Percentiles rank a stretch among this genome's conserved stretches.
Evolutionary conservation across 1,139 yeast species (phyloP).

Genomic region (Scheffersomyces lignicola): DNA sequence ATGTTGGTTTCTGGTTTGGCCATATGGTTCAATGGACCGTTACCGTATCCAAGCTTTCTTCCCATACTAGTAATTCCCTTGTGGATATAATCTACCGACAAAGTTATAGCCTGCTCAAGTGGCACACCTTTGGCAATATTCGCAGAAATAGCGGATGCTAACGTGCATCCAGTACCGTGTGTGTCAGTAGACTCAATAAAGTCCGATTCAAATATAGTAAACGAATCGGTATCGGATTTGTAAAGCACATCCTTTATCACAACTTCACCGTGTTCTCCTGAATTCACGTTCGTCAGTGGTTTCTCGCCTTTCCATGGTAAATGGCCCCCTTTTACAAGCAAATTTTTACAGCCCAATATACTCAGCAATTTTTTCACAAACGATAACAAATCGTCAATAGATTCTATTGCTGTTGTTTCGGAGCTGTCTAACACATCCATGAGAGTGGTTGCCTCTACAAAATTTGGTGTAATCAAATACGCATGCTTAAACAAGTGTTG

Average conservation of each 20-base stretch:
- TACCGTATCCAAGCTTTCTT: slow-evolving; percentile 52
- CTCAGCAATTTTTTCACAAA: slow-evolving; percentile 47
- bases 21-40: slow-evolving; percentile 75
- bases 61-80: slow-evolving; percentile 50
- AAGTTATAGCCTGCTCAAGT: slow-evolving; percentile 50
- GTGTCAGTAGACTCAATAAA: slow-evolving; percentile 55
- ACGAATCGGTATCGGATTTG: slow-evolving; percentile 36
- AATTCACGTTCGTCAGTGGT: slow-evolving; percentile 16
- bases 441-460: slow-evolving; percentile 59
- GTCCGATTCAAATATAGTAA: slow-evolving; percentile 50
- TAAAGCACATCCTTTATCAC: slow-evolving; percentile 62
- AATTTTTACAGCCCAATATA: slow-evolving; percentile 47
- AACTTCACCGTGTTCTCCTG: slow-evolving; percentile 14
- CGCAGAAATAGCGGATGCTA: slow-evolving; percentile 80
- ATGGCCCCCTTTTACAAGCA: slow-evolving; percentile 85
- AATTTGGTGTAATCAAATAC: slow-evolving; percentile 75
- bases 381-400: slow-evolving; percentile 14
- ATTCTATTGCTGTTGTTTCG: slow-evolving; percentile 7
- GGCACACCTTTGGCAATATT: slow-evolving; percentile 58
- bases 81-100: slow-evolving; percentile 67
- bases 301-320: slow-evolving; percentile 43
- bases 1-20: slow-evolving; percentile 19
- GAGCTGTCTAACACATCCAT: slow-evolving; percentile 15
- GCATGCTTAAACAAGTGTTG: slow-evolving; percentile 53
- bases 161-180: slow-evolving; percentile 92